phyloP scores from a whole-genome alignment of 768 basidiomycete genomes.

The Tricholoma saponaceum region DNA sequence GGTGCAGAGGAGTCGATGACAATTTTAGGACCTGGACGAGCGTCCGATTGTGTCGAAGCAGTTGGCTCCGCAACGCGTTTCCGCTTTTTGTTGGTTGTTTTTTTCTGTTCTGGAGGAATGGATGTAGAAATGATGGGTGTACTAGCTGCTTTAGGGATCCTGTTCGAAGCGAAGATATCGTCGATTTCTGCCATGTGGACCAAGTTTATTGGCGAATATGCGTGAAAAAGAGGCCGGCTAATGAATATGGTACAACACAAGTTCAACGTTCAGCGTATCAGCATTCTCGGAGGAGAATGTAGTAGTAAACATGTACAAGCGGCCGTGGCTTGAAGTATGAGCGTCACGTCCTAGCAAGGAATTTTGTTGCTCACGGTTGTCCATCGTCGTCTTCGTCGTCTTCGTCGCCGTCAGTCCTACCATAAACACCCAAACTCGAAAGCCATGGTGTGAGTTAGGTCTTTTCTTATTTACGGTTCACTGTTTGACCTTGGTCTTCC shows the following conservation, averaged over 20 bases:
- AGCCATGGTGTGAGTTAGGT: constrained; percentile 30
- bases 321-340: too few species aligned
- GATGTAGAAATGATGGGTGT: constrained; percentile 25
- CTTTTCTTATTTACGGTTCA: constrained; percentile 9
- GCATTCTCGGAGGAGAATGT: too few species aligned
- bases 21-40: constrained; percentile 51
- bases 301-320: not conserved
- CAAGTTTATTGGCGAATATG: not conserved
- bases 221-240: too few species aligned
- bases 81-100: constrained; percentile 40
- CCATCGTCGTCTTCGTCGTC: not conserved
- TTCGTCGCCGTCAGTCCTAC: constrained; percentile 3
- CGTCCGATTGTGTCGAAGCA: constrained; percentile 20
- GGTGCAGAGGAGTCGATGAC: constrained; percentile 59
- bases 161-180: constrained; percentile 69
- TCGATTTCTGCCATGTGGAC: constrained; percentile 75
- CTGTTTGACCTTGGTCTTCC: constrained; percentile 15
- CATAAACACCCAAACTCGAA: constrained; percentile 6
- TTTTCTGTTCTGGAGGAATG: constrained; percentile 37
- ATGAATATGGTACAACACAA: too few species aligned
- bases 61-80: constrained; percentile 15
- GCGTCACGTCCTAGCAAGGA: constrained; percentile 1
- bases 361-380: not conserved
- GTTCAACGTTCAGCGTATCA: not conserved
- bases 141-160: constrained; percentile 23